Conservation (phyloP, 257 asterid species). For the Pogostemon cablin region DNA sequence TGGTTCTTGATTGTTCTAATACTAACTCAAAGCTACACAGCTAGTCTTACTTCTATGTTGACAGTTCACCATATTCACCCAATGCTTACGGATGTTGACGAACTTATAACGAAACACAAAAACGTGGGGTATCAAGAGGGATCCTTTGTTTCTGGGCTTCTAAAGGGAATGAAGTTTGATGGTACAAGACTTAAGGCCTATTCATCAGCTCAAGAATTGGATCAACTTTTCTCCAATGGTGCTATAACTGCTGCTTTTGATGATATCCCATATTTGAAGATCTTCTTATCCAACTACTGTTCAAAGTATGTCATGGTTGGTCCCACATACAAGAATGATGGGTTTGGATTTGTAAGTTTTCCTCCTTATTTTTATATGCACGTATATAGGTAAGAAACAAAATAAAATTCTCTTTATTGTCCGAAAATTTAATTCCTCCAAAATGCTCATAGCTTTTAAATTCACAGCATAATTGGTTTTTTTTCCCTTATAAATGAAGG, state of each 20-base stretch:
- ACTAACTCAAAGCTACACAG: constrained; percentile 51
- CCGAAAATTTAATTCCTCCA: too few species aligned
- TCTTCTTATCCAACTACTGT: constrained; percentile 42
- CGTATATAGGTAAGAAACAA: neutral
- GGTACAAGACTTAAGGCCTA: constrained; percentile 27
- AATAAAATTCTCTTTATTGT: too few species aligned
- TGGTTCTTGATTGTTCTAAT: constrained; percentile 54
- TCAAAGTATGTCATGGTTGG: constrained; percentile 46
- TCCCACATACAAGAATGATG: constrained; percentile 44
- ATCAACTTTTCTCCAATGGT: constrained; percentile 36
- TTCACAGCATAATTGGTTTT: too few species aligned
- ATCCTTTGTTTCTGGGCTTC: constrained; percentile 38
- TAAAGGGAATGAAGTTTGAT: constrained; percentile 26
- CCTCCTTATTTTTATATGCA: constrained; percentile 1
- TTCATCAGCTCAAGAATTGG: constrained; percentile 15
- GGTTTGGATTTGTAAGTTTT: constrained; percentile 56
- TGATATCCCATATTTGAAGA: constrained; percentile 48
- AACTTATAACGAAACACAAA: constrained; percentile 28
- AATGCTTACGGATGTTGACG: constrained; percentile 32
- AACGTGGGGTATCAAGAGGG: constrained; percentile 39
- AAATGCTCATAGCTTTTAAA: too few species aligned
- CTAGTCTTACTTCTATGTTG: constrained; percentile 47
- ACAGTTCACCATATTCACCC: constrained; percentile 47
- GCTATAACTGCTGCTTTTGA: constrained; percentile 46
- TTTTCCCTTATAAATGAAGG: too few species aligned